Percentiles rank a stretch among this genome's conserved stretches.
These are phyloP conservation scores for Aspergillus sp. DNA, from an alignment of 2,329 filamentous ascomycete genomes.

Conservation along the genomic window DNA sequence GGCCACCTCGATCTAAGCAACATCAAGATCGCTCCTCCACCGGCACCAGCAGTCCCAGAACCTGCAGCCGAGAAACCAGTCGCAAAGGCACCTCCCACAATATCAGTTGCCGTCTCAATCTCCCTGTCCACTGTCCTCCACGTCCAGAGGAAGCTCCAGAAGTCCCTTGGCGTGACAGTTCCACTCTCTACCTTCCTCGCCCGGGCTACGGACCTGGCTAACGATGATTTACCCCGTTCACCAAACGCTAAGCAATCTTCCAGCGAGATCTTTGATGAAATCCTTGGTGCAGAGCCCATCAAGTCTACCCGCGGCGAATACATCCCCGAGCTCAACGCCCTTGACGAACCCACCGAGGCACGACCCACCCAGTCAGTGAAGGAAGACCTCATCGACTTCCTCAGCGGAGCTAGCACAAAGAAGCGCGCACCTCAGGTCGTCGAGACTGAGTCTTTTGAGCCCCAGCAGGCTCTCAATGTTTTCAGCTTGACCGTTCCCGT, in stretches of 20 bases:
- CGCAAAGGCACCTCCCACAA: conserved; percentile 29
- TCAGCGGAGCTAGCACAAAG: conserved; percentile 49
- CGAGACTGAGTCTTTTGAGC: not conserved
- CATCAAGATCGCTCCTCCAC: conserved; percentile 68
- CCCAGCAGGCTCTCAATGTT: conserved; percentile 62
- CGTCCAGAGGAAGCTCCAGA: conserved; percentile 76
- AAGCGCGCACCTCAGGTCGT: conserved; percentile 27
- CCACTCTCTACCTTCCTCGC: conserved; percentile 85
- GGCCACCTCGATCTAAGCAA: conserved; percentile 90
- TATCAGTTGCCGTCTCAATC: conserved; percentile 67
- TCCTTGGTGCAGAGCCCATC: conserved; percentile 62
- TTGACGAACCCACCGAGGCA: conserved; percentile 36
- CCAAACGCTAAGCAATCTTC: conserved; percentile 65
- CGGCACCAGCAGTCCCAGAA: conserved; percentile 29
- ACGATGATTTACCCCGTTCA: conserved; percentile 75
- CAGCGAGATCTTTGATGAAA: conserved; percentile 84
- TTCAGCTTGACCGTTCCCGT: conserved; percentile 79
- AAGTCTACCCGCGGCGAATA: conserved; percentile 61
- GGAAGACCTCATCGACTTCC: conserved; percentile 81
- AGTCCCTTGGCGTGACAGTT: conserved; percentile 74
- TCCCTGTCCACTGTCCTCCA: conserved; percentile 77
- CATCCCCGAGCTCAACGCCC: conserved; percentile 66
- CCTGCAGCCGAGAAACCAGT: conserved; percentile 35
- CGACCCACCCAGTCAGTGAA: conserved; percentile 43
- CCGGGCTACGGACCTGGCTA: conserved; percentile 81